A percentile compares a stretch with the other conserved stretches of the same genome.
Conservation (phyloP, 306 rosid species). For the Malus fusca region DNA sequence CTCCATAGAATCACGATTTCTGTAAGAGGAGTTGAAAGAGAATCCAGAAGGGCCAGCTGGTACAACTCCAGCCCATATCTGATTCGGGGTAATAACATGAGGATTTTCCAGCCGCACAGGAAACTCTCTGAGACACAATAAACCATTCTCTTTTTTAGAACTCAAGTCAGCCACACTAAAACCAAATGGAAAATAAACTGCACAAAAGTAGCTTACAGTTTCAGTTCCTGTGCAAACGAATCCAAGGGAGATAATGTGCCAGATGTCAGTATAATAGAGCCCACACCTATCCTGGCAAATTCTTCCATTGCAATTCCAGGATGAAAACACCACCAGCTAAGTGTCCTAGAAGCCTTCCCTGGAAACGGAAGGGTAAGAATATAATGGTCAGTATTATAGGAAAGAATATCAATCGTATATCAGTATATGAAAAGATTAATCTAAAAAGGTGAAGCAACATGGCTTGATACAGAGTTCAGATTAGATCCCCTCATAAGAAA, state of each 20-base stretch:
- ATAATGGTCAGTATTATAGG: conserved; percentile 13
- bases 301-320: conserved; percentile 95
- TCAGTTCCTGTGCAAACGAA: conserved; percentile 83
- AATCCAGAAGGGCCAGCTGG: conserved; percentile 81
- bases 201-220: conserved; percentile 45
- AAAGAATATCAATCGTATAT: not conserved
- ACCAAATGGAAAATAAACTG: conserved; percentile 15
- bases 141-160: conserved; percentile 12
- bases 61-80: conserved; percentile 97
- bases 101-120: conserved; percentile 89
- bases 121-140: conserved; percentile 60
- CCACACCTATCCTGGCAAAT: conserved; percentile 52
- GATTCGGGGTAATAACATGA: conserved; percentile 80
- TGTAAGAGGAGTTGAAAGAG: conserved; percentile 82
- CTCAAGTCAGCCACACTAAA: conserved; percentile 17
- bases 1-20: conserved; percentile 63
- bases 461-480: not conserved
- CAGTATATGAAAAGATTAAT: not conserved
- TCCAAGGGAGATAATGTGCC: conserved; percentile 93
- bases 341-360: conserved; percentile 79
- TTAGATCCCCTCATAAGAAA: not conserved
- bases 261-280: conserved; percentile 87
- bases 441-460: not conserved
- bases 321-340: conserved; percentile 99
- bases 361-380: conserved; percentile 21